These are phyloP conservation scores for Alternaria brassicae DNA, from an alignment of 2,329 filamentous ascomycete species.

Conservation along the genomic window DNA sequence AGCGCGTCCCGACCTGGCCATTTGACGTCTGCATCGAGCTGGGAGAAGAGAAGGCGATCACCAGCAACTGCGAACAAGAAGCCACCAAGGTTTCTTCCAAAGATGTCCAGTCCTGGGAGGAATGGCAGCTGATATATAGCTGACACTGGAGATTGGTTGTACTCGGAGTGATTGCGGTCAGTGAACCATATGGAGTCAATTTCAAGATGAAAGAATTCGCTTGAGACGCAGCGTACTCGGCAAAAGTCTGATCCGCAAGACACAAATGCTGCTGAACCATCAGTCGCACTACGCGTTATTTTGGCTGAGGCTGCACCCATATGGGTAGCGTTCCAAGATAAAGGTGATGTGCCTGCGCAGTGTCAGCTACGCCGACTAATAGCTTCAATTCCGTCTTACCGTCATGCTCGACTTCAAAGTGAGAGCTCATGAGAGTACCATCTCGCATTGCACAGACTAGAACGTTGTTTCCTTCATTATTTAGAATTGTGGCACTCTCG, in stretches of 20 bases:
- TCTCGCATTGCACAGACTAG: constrained; percentile 49
- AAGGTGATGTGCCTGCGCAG: background rate
- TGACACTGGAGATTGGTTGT: constrained; percentile 41
- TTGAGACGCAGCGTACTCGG: constrained; percentile 33
- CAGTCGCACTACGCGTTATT: constrained; percentile 31
- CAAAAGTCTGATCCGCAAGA: constrained; percentile 51
- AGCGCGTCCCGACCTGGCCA: constrained; percentile 12
- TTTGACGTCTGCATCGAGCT: constrained; percentile 51
- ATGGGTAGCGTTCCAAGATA: constrained; percentile 18
- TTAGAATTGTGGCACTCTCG: constrained; percentile 40
- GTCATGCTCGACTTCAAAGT: constrained; percentile 2
- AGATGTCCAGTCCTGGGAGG: constrained; percentile 35
- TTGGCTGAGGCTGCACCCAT: constrained; percentile 43
- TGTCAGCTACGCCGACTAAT: background rate
- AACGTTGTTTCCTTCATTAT: constrained; percentile 10
- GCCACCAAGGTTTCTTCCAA: constrained; percentile 51
- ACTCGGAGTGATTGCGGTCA: constrained; percentile 34
- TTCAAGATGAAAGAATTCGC: constrained; percentile 14
- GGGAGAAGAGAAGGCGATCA: constrained; percentile 57
- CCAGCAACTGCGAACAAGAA: constrained; percentile 59
- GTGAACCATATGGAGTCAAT: constrained; percentile 51
- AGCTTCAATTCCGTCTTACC: constrained; percentile 13
- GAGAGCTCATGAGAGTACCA: constrained; percentile 37
- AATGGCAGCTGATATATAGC: constrained; percentile 43
- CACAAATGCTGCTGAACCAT: constrained; percentile 42